Conservation (phyloP, 2,329 filamentous ascomycete genomes). For the Aspergillus intermedius region DNA sequence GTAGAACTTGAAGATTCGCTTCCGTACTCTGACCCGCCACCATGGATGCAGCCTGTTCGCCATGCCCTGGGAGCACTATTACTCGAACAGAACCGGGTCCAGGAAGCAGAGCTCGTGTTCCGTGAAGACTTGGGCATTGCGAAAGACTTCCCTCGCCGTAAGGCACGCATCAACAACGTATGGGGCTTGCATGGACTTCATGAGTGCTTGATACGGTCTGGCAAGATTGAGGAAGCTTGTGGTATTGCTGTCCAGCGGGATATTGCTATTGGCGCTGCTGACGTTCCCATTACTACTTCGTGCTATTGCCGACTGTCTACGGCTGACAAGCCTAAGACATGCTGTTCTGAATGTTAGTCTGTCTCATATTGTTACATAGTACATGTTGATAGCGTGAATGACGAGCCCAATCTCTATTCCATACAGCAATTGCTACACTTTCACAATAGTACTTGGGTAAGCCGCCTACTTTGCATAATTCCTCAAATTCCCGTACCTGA, state of each 20-base stretch:
- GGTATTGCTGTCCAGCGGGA: conserved; percentile 43
- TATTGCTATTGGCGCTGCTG: conserved; percentile 48
- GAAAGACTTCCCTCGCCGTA: conserved; percentile 50
- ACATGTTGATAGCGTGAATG: too few relatives aligned
- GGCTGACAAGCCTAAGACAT: neutral
- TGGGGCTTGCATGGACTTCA: conserved; percentile 67
- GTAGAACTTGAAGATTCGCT: conserved; percentile 56
- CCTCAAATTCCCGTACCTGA: too few relatives aligned
- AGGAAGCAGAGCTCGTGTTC: conserved; percentile 51
- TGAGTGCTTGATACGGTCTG: conserved; percentile 56
- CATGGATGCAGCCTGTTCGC: conserved; percentile 66
- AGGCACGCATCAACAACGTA: conserved; percentile 62
- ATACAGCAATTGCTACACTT: too few relatives aligned
- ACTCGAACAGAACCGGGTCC: conserved; percentile 54
- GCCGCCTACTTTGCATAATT: too few relatives aligned
- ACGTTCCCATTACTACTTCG: conserved; percentile 51
- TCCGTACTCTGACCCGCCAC: conserved; percentile 65
- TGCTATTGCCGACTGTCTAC: conserved; percentile 46
- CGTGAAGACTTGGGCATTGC: conserved; percentile 54
- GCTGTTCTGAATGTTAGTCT: too few relatives aligned
- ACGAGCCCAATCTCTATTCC: too few relatives aligned
- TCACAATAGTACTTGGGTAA: too few relatives aligned
- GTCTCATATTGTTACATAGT: too few relatives aligned
- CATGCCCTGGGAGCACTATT: conserved; percentile 63
- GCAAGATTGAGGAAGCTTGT: conserved; percentile 39